These are phyloP conservation scores for Oryza coarctata DNA, from an alignment of 176 grass and related monocot species.

Conservation along the genomic window DNA sequence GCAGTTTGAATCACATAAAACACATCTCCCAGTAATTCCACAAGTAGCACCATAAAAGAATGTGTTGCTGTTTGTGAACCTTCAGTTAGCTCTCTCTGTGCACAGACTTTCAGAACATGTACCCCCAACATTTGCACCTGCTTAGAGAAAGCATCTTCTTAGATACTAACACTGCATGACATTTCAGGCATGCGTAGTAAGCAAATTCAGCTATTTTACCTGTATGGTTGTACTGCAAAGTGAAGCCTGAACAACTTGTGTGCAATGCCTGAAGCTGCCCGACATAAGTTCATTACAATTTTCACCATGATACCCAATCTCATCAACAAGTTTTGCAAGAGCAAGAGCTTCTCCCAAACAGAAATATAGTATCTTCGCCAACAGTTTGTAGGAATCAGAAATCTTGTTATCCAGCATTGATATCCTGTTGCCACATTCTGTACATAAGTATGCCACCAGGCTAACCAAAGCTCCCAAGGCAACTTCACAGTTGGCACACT, in stretches of 20 bases:
- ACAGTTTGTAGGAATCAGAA: conserved; percentile 64
- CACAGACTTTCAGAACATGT: conserved; percentile 81
- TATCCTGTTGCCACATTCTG: conserved; percentile 65
- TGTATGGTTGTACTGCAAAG: conserved; percentile 59
- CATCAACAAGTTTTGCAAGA: conserved; percentile 72
- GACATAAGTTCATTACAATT: conserved; percentile 49
- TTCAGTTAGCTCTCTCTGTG: conserved; percentile 79
- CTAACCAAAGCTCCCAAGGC: conserved; percentile 56
- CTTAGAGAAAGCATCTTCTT: conserved; percentile 33
- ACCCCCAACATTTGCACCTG: conserved; percentile 76
- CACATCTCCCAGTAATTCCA: conserved; percentile 66
- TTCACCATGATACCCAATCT: conserved; percentile 45
- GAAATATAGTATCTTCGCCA: conserved; percentile 74
- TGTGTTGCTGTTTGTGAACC: conserved; percentile 47
- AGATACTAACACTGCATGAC: background rate
- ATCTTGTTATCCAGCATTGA: conserved; percentile 53
- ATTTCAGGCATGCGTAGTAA: conserved; percentile 15
- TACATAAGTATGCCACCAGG: conserved; percentile 61
- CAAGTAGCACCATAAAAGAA: conserved; percentile 62
- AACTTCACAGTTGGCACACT: conserved; percentile 30
- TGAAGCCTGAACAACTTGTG: conserved; percentile 58
- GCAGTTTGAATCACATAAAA: conserved; percentile 65
- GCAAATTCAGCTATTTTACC: conserved; percentile 42
- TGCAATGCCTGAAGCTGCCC: conserved; percentile 58
- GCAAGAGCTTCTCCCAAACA: conserved; percentile 67